Evolutionary conservation across 2,329 filamentous ascomycete genomes (phyloP).

Genomic region (Incumbomyces lentus): DNA sequence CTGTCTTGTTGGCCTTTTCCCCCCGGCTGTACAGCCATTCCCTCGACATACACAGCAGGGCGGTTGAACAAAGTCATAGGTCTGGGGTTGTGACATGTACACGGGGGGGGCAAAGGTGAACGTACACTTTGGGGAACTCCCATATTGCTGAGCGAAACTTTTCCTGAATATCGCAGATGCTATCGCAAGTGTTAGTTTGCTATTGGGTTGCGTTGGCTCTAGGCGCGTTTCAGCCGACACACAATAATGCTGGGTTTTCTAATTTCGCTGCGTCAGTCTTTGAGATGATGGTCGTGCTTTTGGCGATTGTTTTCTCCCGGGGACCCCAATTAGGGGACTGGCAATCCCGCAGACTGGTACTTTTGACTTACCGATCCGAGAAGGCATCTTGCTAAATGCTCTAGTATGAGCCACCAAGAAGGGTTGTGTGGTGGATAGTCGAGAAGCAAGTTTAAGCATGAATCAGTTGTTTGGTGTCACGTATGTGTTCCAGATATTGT

Average conservation of each 20-base stretch:
- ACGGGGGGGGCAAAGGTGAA: constrained; percentile 10
- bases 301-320: too few relatives aligned
- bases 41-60: neutral
- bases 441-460: neutral
- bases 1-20: neutral
- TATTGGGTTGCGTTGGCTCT: constrained; percentile 1
- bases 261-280: neutral
- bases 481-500: too few relatives aligned
- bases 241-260: constrained; percentile 41
- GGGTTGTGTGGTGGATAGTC: too few relatives aligned
- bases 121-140: constrained; percentile 72
- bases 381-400: constrained; percentile 5
- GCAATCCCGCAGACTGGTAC: too few relatives aligned
- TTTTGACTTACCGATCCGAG: neutral
- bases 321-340: too few relatives aligned
- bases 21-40: neutral
- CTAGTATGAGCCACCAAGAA: neutral
- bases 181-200: constrained; percentile 28
- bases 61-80: too few relatives aligned
- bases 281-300: too few relatives aligned
- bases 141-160: constrained; percentile 77
- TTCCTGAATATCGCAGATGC: constrained; percentile 90
- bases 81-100: too few relatives aligned
- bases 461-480: neutral
- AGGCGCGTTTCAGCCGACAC: constrained; percentile 16